Evolutionary conservation across 345 rosid genomes (phyloP).

Genomic region (Chamaenerion angustifolium): DNA sequence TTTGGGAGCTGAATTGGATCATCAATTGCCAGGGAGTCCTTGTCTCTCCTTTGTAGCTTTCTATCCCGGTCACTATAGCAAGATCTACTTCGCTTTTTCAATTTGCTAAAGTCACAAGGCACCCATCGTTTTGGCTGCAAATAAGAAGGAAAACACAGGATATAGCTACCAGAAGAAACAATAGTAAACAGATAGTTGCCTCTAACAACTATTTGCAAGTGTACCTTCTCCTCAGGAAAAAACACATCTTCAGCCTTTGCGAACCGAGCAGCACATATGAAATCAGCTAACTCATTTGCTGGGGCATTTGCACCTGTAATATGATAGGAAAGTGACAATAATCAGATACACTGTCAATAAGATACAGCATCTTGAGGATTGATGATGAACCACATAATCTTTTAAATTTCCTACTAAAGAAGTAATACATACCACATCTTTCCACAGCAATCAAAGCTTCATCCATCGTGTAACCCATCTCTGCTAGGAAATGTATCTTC

Average conservation of each 20-base stretch:
- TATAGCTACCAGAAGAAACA: too few species aligned
- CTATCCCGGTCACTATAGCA: conserved; percentile 20
- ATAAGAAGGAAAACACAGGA: conserved; percentile 2
- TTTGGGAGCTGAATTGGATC: conserved; percentile 55
- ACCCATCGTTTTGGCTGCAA: conserved; percentile 27
- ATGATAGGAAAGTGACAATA: conserved; percentile 1
- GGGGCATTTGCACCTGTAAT: conserved; percentile 44
- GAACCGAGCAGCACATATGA: conserved; percentile 69
- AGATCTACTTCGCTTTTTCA: conserved; percentile 26
- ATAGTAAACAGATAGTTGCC: too few species aligned
- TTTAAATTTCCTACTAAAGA: neutral
- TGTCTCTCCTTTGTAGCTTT: conserved; percentile 10
- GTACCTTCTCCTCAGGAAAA: conserved; percentile 46
- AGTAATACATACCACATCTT: conserved; percentile 61
- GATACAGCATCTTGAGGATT: neutral
- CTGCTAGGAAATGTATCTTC: conserved; percentile 26
- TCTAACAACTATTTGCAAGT: neutral
- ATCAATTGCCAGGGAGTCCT: conserved; percentile 16
- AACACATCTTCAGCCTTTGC: conserved; percentile 48
- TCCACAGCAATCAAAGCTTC: conserved; percentile 66
- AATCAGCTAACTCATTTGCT: conserved; percentile 54
- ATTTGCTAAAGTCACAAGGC: conserved; percentile 20
- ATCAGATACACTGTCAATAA: neutral
- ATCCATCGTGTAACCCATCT: conserved; percentile 52
- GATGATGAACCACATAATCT: neutral